Conservation (phyloP, 352 stramenopile species). For the Pilasporangium apinafurcum region DNA sequence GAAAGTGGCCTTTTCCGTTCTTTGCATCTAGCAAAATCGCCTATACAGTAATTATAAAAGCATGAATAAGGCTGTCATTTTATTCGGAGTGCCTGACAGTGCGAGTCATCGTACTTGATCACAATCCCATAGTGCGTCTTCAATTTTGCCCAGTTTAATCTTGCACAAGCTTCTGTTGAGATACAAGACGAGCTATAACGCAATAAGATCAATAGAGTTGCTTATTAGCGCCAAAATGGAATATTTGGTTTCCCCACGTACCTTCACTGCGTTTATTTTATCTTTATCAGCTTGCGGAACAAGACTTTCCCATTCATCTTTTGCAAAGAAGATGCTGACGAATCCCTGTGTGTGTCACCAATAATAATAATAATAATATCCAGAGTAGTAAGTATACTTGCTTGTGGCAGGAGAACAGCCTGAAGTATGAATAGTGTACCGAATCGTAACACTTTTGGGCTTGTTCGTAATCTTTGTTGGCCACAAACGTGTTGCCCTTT, state of each 20-base stretch:
- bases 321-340: slow-evolving; percentile 82
- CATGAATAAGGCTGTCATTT: too few relatives aligned
- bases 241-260: slow-evolving; percentile 10
- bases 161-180: slow-evolving; percentile 81
- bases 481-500: slow-evolving; percentile 66
- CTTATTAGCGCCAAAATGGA: background rate
- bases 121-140: slow-evolving; percentile 80
- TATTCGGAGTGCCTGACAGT: too few relatives aligned
- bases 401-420: background rate
- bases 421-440: slow-evolving; percentile 15
- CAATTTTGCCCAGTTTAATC: slow-evolving; percentile 80
- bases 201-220: background rate
- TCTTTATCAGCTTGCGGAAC: slow-evolving; percentile 63
- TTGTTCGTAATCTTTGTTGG: slow-evolving; percentile 61
- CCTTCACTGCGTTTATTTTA: slow-evolving; percentile 79
- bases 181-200: slow-evolving; percentile 52
- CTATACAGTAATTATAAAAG: slow-evolving; percentile 12
- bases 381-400: background rate
- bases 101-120: slow-evolving; percentile 52
- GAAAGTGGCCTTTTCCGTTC: slow-evolving; percentile 76
- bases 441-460: slow-evolving; percentile 85
- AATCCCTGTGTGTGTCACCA: slow-evolving; percentile 41
- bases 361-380: slow-evolving; percentile 1
- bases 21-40: slow-evolving; percentile 57
- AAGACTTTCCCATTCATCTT: slow-evolving; percentile 82